Evolutionary conservation across 768 basidiomycete genomes (phyloP), one percentile per base, ranked within the genome.

Genomic region (Neoboletus magnificus): DNA sequence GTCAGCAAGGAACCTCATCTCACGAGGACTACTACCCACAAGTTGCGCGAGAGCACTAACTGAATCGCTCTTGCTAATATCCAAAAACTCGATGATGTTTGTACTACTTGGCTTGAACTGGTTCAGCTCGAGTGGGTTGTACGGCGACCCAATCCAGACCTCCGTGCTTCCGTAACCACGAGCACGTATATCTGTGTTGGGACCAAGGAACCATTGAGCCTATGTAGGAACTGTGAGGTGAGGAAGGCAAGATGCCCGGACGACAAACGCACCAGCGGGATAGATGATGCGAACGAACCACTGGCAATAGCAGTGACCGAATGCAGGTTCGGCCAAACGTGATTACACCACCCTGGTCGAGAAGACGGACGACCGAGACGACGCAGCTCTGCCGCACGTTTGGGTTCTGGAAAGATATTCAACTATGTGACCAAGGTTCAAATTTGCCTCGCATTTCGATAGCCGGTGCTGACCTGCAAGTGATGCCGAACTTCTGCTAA

Each of bases 201-300:
- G 23, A 15, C 59, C 59, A 27, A 63, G 62, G 20, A 55, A 61
- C 55, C 40, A 57, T 25, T 20, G 58, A 29, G 54, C 56, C 63
- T 63, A n/a, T 25, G 37, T 10, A 16, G 15, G 10, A 30, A 18
- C 13, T 4, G 8, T 54, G n/a, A 55, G 51, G 7, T 10, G 20
- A 20, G 13, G 8, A 2, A 23, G 8, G 23, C 3, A 22, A 10
- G 20, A 30, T 12, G 20, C 13, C 0, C 3, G 8, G 33, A 23
- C 18, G 5, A 27, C 18, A 41, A 41, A 52, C 55, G 5, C 12
- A 61, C 62, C 53, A 61, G 20, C 33, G 54, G 48, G 30, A 61
- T 5, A 8, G 54, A 43, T 5, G 52, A 54, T 12, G 62, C 49
- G 9, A 63, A 62, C 13, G 59, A 36, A 23, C 58, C 62, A 36